Percentiles rank a stretch among this genome's conserved stretches.
Conservation (phyloP, 2,329 filamentous ascomycete genomes). For the Periconia sp. region DNA sequence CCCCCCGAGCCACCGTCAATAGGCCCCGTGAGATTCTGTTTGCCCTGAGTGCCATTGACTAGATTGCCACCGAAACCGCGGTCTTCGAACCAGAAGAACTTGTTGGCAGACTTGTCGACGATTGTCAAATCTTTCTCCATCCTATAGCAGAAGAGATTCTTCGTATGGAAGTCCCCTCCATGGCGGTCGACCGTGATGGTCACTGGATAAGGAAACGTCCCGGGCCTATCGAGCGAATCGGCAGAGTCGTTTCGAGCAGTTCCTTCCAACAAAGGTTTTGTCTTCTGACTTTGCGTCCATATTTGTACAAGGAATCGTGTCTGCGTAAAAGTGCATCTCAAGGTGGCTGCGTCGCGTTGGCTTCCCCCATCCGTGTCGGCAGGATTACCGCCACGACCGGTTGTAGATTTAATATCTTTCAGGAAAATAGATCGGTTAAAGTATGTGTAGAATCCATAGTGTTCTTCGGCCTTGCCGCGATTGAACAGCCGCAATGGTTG, state of each 20-base stretch:
- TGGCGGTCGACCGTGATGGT: constrained; percentile 67
- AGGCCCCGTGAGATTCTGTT: constrained; percentile 48
- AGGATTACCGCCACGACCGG: constrained; percentile 49
- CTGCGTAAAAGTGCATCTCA: constrained; percentile 65
- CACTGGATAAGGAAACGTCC: constrained; percentile 67
- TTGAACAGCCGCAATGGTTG: constrained; percentile 89
- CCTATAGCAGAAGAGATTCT: constrained; percentile 67
- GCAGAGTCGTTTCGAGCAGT: constrained; percentile 41
- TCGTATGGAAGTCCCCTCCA: constrained; percentile 59
- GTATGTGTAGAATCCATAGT: constrained; percentile 94
- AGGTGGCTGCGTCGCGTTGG: constrained; percentile 51
- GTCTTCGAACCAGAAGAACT: constrained; percentile 60
- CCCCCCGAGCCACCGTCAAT: constrained; percentile 67
- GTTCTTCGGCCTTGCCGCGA: constrained; percentile 78
- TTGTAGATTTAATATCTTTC: constrained; percentile 57
- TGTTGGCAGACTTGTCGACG: constrained; percentile 40
- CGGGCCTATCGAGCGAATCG: constrained; percentile 57
- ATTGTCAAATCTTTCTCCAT: constrained; percentile 58
- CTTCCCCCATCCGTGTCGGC: constrained; percentile 60
- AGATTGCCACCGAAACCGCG: constrained; percentile 57
- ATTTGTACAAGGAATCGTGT: constrained; percentile 68
- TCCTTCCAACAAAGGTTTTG: constrained; percentile 42
- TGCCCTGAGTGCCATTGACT: constrained; percentile 57
- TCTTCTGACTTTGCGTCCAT: constrained; percentile 60
- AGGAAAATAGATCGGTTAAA: constrained; percentile 88